These are phyloP conservation scores for Plantago coronopus DNA, from an alignment of 305 asterid species.

Conservation along the genomic window DNA sequence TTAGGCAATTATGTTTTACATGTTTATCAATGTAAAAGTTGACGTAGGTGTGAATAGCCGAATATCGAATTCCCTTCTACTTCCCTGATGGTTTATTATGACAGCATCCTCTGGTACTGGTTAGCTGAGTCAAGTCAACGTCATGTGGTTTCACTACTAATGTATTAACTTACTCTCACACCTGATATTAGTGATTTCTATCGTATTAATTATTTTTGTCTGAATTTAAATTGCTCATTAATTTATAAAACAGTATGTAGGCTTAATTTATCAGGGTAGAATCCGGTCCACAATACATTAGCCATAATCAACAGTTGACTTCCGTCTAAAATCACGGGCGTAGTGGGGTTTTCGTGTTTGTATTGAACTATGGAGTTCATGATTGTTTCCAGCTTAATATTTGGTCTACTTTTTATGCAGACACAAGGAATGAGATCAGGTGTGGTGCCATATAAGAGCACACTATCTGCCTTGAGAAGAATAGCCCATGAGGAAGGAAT, in stretches of 20 bases:
- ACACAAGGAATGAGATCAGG: conserved; percentile 78
- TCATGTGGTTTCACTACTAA: too few relatives aligned
- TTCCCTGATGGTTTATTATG: not conserved
- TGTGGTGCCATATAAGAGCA: conserved; percentile 66
- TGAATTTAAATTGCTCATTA: not conserved
- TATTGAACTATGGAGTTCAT: conserved; percentile 3
- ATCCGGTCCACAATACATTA: not conserved
- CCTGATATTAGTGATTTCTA: too few relatives aligned
- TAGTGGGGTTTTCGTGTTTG: not conserved
- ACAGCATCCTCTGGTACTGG: not conserved
- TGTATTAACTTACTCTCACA: too few relatives aligned
- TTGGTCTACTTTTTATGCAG: conserved; percentile 38
- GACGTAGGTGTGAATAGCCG: too few relatives aligned
- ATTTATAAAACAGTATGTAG: not conserved
- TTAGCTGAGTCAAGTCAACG: not conserved
- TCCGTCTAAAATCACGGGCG: conserved; percentile 10
- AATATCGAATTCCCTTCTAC: not conserved
- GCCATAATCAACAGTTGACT: not conserved
- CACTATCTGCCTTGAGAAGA: conserved; percentile 74
- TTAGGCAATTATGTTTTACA: too few relatives aligned
- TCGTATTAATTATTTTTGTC: too few relatives aligned
- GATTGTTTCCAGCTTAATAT: conserved; percentile 17
- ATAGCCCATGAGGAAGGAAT: conserved; percentile 83
- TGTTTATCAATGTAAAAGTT: not conserved
- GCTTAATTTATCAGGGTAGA: not conserved